Conservation (phyloP, 2,329 filamentous ascomycete species). For the Alternaria triticimaculans region DNA sequence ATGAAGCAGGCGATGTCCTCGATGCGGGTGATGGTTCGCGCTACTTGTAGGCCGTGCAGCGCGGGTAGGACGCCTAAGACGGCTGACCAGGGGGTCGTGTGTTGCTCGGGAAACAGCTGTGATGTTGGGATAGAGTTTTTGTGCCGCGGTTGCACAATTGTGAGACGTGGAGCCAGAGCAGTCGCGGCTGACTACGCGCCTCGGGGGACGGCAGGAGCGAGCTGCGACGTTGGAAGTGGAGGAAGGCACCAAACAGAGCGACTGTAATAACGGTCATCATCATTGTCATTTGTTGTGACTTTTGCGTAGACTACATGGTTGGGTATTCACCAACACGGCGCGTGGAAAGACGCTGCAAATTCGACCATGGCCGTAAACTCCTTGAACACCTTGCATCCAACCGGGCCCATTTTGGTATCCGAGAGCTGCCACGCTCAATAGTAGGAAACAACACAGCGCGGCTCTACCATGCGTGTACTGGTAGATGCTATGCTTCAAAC, state of each 20-base stretch:
- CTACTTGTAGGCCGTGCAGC: conserved; percentile 37
- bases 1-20: conserved; percentile 26
- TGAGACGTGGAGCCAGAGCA: conserved; percentile 5
- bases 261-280: conserved; percentile 11
- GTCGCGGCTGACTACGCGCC: conserved; percentile 5
- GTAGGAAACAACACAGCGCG: conserved; percentile 21
- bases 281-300: conserved; percentile 28
- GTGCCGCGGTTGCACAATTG: conserved; percentile 9
- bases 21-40: conserved; percentile 44
- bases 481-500: conserved; percentile 32
- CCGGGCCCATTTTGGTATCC: conserved; percentile 42
- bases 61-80: conserved; percentile 27
- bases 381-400: conserved; percentile 42
- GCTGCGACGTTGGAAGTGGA: background rate
- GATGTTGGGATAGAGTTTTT: conserved; percentile 29
- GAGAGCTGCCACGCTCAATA: conserved; percentile 37
- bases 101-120: conserved; percentile 14
- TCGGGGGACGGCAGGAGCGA: conserved; percentile 1
- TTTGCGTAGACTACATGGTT: conserved; percentile 48
- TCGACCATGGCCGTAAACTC: conserved; percentile 27
- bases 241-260: background rate
- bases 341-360: conserved; percentile 38
- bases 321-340: conserved; percentile 21
- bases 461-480: conserved; percentile 30
- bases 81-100: conserved; percentile 7